These are phyloP conservation scores for Guadua angustifolia DNA, from an alignment of 176 grass and related monocot genomes.

Conservation along the genomic window DNA sequence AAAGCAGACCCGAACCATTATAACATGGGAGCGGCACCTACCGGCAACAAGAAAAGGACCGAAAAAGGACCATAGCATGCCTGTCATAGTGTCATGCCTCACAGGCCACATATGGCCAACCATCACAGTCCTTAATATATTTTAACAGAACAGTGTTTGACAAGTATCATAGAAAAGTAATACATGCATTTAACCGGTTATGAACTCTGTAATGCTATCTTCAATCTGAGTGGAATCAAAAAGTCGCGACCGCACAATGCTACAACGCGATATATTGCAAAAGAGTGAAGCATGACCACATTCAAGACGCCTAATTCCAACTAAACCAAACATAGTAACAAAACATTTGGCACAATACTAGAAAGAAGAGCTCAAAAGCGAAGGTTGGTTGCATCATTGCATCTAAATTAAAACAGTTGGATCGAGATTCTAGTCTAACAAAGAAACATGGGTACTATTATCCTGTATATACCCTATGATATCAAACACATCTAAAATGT, in stretches of 20 bases:
- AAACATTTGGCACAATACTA: background rate
- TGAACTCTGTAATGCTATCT: background rate
- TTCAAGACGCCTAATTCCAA: background rate
- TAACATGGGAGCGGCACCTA: background rate
- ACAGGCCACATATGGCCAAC: background rate
- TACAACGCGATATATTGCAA: background rate
- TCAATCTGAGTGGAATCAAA: conserved; percentile 13
- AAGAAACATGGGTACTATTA: background rate
- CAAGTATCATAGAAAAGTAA: background rate
- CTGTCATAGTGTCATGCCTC: background rate
- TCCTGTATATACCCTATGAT: background rate
- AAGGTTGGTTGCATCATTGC: background rate
- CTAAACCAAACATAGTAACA: background rate
- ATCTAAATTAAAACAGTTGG: conserved; percentile 3
- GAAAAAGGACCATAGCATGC: background rate
- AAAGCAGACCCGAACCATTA: background rate
- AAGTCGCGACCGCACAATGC: background rate
- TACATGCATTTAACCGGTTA: conserved; percentile 1
- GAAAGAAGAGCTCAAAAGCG: background rate
- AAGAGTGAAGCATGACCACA: background rate
- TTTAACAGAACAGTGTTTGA: background rate
- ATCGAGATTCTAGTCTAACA: background rate
- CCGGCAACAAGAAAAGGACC: conserved; percentile 20
- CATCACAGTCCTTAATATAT: background rate
- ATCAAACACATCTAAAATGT: background rate